A percentile compares a stretch with the other conserved stretches of the same genome.
Conservation (phyloP, 169 alveolate species). For the Cryptosporidium canis region DNA sequence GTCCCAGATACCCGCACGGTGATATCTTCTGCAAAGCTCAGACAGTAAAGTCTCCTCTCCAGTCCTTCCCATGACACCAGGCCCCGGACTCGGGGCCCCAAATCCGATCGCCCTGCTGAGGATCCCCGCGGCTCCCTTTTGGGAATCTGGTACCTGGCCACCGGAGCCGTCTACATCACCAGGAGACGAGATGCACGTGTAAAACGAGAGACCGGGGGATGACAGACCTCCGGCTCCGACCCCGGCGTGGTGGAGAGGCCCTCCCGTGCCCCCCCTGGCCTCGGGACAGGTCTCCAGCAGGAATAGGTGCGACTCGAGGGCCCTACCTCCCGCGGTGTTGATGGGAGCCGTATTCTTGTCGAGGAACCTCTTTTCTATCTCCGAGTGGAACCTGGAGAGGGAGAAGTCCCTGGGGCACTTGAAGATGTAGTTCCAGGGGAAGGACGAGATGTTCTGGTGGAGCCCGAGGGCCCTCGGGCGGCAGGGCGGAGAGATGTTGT, state of each 20-base stretch:
- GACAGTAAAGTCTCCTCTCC: conserved; percentile 23
- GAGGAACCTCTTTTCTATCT: conserved; percentile 18
- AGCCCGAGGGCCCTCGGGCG: conserved; percentile 13
- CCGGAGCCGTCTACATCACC: background rate
- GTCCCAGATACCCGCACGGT: conserved; percentile 70
- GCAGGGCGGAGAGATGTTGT: background rate
- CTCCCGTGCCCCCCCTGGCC: conserved; percentile 5
- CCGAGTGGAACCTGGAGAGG: conserved; percentile 18
- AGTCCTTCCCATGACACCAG: background rate
- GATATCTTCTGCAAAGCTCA: conserved; percentile 56
- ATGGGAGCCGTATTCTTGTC: background rate
- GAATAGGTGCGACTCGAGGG: conserved; percentile 30
- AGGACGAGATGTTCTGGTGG: conserved; percentile 9
- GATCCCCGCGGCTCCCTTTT: conserved; percentile 1
- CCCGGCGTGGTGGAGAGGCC: background rate
- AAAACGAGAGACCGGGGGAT: background rate
- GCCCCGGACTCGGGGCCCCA: background rate
- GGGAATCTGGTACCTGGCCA: background rate
- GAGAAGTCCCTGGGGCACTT: conserved; percentile 66
- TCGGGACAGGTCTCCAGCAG: conserved; percentile 24
- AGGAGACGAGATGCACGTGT: conserved; percentile 48
- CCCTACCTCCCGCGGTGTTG: background rate
- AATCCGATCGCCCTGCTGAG: background rate
- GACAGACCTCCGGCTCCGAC: background rate
- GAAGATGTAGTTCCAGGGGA: conserved; percentile 63